Conservation (phyloP, 805 yeast species). For the Brettanomyces custersianus region DNA sequence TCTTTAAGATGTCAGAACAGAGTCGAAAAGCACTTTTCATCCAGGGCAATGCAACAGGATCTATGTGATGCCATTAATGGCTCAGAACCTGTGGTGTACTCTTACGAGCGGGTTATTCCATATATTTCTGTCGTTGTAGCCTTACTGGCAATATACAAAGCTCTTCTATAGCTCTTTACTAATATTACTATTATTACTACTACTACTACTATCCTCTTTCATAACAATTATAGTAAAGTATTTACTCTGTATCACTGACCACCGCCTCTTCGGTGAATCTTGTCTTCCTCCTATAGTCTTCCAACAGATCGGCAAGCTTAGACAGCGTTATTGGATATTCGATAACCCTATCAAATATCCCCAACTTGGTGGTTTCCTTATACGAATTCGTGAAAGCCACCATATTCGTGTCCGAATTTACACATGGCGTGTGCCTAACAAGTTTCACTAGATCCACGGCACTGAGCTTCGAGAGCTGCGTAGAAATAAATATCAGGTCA, state of each 20-base stretch:
- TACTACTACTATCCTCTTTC: background rate
- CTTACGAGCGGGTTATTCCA: conserved; percentile 3
- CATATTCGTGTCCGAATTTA: conserved; percentile 71
- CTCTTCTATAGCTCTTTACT: conserved; percentile 1
- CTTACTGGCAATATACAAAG: background rate
- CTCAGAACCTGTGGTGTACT: conserved; percentile 6
- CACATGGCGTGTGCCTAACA: conserved; percentile 64
- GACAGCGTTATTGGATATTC: conserved; percentile 56
- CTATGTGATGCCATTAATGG: conserved; percentile 11
- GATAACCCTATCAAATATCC: conserved; percentile 56
- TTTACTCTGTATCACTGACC: conserved; percentile 24
- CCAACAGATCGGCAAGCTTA: conserved; percentile 24
- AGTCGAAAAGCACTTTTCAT: conserved; percentile 32
- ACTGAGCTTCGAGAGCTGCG: conserved; percentile 56
- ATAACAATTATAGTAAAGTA: background rate
- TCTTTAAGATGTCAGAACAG: conserved; percentile 23
- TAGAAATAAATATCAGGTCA: conserved; percentile 74
- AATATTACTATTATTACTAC: background rate
- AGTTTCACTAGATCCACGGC: conserved; percentile 72
- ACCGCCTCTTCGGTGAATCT: conserved; percentile 23
- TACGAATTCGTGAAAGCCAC: conserved; percentile 67
- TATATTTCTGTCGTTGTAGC: background rate
- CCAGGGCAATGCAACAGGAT: conserved; percentile 32
- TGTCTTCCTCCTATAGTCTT: conserved; percentile 13
- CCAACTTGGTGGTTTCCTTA: conserved; percentile 50